These are phyloP conservation scores for Candida buenavistaensis DNA, from an alignment of 1,139 yeast species.

Conservation along the genomic window DNA sequence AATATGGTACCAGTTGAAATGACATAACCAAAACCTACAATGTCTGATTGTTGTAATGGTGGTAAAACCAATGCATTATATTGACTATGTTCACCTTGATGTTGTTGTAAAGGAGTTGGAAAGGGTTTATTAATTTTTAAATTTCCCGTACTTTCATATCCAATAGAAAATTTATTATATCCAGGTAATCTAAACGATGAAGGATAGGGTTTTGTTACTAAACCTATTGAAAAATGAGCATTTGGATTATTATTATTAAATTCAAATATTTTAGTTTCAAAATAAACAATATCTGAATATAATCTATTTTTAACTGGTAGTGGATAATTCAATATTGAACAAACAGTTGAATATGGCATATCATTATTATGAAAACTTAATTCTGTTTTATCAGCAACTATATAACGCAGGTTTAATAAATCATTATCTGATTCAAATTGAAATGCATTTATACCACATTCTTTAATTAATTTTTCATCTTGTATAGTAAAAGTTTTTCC, in stretches of 20 bases:
- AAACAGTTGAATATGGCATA: slow-evolving; percentile 46
- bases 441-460: slow-evolving; percentile 43
- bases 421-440: slow-evolving; percentile 40
- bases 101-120: slow-evolving; percentile 50
- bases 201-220: slow-evolving; percentile 89
- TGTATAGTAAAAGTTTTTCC: slow-evolving; percentile 36
- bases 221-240: slow-evolving; percentile 67
- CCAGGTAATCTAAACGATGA: slow-evolving; percentile 82
- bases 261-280: slow-evolving; percentile 67
- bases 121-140: slow-evolving; percentile 79
- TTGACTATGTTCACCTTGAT: slow-evolving; percentile 46
- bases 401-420: slow-evolving; percentile 31
- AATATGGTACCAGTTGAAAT: slow-evolving; percentile 79
- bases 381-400: slow-evolving; percentile 67
- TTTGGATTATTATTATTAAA: slow-evolving; percentile 39
- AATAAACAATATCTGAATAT: slow-evolving; percentile 64
- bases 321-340: slow-evolving; percentile 57
- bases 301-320: slow-evolving; percentile 57
- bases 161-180: slow-evolving; percentile 74
- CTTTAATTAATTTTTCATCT: slow-evolving; percentile 35
- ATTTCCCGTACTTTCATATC: slow-evolving; percentile 84
- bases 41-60: slow-evolving; percentile 77
- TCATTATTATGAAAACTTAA: slow-evolving; percentile 50
- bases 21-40: slow-evolving; percentile 88
- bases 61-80: slow-evolving; percentile 73